phyloP scores from a whole-genome alignment of 2,329 filamentous ascomycete genomes.

The Orbilia javanica region DNA sequence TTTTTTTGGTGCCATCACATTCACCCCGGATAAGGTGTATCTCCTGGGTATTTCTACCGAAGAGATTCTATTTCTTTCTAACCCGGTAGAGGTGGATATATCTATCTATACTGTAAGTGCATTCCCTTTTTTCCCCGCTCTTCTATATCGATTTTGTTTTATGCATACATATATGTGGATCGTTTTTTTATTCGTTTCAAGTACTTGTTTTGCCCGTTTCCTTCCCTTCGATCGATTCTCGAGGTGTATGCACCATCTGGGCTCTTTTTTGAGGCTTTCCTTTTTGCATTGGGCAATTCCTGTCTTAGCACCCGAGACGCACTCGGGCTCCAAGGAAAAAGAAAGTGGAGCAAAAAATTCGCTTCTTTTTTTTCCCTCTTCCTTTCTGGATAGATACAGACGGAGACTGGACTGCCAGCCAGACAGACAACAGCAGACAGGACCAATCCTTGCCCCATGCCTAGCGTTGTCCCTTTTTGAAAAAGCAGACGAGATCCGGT shows the following conservation, averaged over 20 bases:
- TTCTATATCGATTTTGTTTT: neutral
- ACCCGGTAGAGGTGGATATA: neutral
- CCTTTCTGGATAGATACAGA: neutral
- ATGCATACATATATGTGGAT: too few relatives aligned
- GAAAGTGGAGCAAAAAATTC: conserved; percentile 54
- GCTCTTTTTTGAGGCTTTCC: neutral
- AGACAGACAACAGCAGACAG: conserved; percentile 11
- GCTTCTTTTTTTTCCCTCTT: conserved; percentile 30
- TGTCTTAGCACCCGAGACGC: conserved; percentile 57
- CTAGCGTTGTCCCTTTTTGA: conserved; percentile 42
- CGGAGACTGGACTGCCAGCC: neutral
- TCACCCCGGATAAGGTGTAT: neutral
- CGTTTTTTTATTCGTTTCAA: neutral
- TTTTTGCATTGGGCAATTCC: conserved; percentile 53
- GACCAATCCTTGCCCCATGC: conserved; percentile 52
- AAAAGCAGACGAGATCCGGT: conserved; percentile 38
- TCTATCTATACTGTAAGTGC: neutral
- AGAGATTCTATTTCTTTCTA: neutral
- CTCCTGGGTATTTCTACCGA: neutral
- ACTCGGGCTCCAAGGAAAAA: conserved; percentile 45
- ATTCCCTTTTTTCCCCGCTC: neutral
- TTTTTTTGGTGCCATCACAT: too few relatives aligned
- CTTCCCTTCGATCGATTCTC: neutral
- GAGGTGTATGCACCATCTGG: neutral
- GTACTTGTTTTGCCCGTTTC: neutral